Evolutionary conservation across 306 rosid species (phyloP).

Genomic region (Cajanus cajan): DNA sequence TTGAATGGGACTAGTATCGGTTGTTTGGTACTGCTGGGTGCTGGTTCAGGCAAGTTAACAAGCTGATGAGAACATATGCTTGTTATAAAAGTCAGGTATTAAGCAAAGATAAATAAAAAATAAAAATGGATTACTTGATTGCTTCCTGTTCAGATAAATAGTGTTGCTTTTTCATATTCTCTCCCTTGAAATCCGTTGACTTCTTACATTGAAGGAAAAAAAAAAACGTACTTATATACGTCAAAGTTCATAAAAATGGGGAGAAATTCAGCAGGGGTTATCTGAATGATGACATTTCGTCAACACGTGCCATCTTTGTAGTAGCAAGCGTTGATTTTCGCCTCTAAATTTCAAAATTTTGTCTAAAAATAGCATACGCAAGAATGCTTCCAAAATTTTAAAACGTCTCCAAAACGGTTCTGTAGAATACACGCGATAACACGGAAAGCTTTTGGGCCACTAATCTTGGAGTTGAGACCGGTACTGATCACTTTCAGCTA

Average conservation of each 20-base stretch:
- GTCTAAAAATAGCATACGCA: neutral
- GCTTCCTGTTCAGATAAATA: neutral
- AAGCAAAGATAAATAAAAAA: neutral
- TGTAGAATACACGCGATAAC: neutral
- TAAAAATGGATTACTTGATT: neutral
- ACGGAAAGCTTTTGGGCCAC: neutral
- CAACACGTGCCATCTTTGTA: neutral
- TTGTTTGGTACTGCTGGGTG: neutral
- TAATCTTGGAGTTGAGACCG: neutral
- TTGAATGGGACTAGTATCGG: neutral
- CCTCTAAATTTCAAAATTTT: neutral
- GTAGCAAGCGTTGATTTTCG: neutral
- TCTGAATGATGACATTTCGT: neutral
- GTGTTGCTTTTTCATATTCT: neutral
- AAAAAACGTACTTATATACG: neutral
- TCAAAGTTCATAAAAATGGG: neutral
- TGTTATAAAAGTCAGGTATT: neutral
- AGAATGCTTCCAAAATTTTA: neutral
- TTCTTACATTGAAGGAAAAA: neutral
- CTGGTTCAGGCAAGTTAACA: no score
- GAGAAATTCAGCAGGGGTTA: neutral
- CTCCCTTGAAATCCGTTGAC: neutral
- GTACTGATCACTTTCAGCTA: neutral
- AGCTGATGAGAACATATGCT: no score
- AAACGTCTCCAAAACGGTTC: neutral